Evolutionary conservation across 805 yeast genomes (phyloP).

Genomic region (Starmerella riodocensis): DNA sequence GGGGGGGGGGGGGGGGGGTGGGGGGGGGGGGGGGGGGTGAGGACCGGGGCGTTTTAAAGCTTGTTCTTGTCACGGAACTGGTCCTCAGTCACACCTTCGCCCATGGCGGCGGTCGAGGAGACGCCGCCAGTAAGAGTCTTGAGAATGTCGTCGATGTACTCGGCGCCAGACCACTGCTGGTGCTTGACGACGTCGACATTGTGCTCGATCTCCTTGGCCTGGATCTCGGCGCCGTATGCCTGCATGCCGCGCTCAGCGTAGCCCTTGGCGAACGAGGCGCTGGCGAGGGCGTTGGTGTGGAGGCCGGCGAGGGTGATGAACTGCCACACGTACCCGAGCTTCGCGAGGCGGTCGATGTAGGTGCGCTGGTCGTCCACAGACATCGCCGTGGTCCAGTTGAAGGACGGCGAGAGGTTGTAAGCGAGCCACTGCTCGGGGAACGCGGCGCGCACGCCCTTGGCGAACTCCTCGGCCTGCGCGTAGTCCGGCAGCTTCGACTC

Average conservation of each 20-base stretch:
- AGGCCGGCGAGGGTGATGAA: slow-evolving; percentile 94
- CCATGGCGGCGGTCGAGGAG: slow-evolving; percentile 94
- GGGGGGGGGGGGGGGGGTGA: too few species aligned
- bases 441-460: slow-evolving; percentile 70
- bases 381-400: slow-evolving; percentile 97
- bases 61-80: slow-evolving; percentile 39
- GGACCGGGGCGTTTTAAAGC: slow-evolving; percentile 2
- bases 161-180: slow-evolving; percentile 98
- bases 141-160: slow-evolving; percentile 80
- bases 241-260: slow-evolving; percentile 80
- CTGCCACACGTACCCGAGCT: slow-evolving; percentile 93
- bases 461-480: slow-evolving; percentile 86
- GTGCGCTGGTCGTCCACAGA: slow-evolving; percentile 74
- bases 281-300: slow-evolving; percentile 88
- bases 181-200: slow-evolving; percentile 95
- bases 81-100: slow-evolving; percentile 94
- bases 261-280: slow-evolving; percentile 68
- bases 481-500: slow-evolving; percentile 91
- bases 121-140: slow-evolving; percentile 90
- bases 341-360: slow-evolving; percentile 71
- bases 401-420: slow-evolving; percentile 90
- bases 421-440: slow-evolving; percentile 93
- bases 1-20: too few species aligned
- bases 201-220: slow-evolving; percentile 71
- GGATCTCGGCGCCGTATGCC: slow-evolving; percentile 83